These are phyloP conservation scores for Penicillium fimorum DNA, from an alignment of 495 filamentous ascomycete genomes.

Conservation along the genomic window DNA sequence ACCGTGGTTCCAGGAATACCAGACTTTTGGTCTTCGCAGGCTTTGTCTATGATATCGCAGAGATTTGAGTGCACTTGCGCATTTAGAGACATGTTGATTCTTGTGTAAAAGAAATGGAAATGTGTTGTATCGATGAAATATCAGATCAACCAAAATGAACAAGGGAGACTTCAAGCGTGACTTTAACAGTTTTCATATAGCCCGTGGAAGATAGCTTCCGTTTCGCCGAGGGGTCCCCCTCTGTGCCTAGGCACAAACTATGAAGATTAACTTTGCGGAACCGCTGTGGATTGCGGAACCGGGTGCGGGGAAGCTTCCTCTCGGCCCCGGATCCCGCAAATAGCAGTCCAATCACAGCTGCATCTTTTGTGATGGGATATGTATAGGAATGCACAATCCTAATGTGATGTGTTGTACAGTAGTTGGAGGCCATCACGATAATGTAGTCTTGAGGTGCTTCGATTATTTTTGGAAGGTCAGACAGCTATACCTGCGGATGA, in stretches of 20 bases:
- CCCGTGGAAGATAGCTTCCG: no score
- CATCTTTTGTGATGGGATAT: not conserved
- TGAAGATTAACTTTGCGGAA: not conserved
- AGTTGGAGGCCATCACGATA: not conserved
- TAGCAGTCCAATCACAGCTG: not conserved
- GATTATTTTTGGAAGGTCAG: not conserved
- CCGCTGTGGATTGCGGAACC: slow-evolving; percentile 1
- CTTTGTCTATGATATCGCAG: not conserved
- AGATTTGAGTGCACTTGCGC: not conserved
- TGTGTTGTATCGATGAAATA: not conserved
- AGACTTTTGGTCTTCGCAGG: slow-evolving; percentile 1
- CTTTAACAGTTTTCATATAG: not conserved
- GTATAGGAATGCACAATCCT: not conserved
- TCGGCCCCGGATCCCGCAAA: slow-evolving; percentile 3
- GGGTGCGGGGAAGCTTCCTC: not conserved
- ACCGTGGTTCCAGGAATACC: slow-evolving; percentile 6
- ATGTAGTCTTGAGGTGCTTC: not conserved
- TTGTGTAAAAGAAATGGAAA: not conserved
- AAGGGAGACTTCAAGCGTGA: not conserved
- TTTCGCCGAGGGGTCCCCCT: not conserved
- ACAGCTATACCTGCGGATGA: not conserved
- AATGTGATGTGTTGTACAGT: not conserved
- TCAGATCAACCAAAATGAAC: not conserved
- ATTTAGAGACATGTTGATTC: not conserved
- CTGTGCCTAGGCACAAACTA: no score